A percentile compares a stretch with the other conserved stretches of the same genome.
Evolutionary conservation across 2,329 filamentous ascomycete species (phyloP).

Genomic region (Gaeumannomyces sp.): DNA sequence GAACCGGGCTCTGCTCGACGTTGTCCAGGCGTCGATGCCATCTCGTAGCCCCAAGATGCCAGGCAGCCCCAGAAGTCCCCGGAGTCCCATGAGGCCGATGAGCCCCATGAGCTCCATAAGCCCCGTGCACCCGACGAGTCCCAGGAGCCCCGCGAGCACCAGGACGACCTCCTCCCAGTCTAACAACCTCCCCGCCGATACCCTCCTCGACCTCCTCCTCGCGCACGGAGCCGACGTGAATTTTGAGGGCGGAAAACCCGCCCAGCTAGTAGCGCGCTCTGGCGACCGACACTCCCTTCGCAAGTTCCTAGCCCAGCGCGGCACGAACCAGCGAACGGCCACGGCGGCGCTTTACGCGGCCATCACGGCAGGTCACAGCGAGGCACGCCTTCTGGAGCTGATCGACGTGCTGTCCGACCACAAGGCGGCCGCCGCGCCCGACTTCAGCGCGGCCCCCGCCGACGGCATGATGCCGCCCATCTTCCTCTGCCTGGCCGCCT

Average conservation of each 20-base stretch:
- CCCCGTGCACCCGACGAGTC: constrained; percentile 22
- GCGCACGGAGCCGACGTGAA: constrained; percentile 39
- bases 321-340: constrained; percentile 42
- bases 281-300: constrained; percentile 44
- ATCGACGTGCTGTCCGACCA: constrained; percentile 42
- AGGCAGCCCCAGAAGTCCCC: constrained; percentile 1
- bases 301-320: constrained; percentile 42
- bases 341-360: constrained; percentile 52
- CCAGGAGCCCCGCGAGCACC: constrained; percentile 25
- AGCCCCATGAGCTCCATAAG: constrained; percentile 33
- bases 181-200: constrained; percentile 14
- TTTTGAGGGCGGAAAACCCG: constrained; percentile 43
- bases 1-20: constrained; percentile 43
- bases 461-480: constrained; percentile 43
- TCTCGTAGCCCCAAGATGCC: constrained; percentile 5
- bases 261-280: constrained; percentile 47
- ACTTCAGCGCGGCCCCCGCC: constrained; percentile 15
- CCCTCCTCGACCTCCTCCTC: constrained; percentile 32
- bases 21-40: constrained; percentile 34
- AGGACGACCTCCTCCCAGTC: neutral
- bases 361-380: constrained; percentile 36
- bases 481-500: constrained; percentile 45
- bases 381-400: constrained; percentile 44
- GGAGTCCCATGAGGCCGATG: neutral
- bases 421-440: constrained; percentile 10